A percentile compares a stretch with the other conserved stretches of the same genome.
Conservation (phyloP, 2,329 filamentous ascomycete species). For the Penicillium sclerotiorum region DNA sequence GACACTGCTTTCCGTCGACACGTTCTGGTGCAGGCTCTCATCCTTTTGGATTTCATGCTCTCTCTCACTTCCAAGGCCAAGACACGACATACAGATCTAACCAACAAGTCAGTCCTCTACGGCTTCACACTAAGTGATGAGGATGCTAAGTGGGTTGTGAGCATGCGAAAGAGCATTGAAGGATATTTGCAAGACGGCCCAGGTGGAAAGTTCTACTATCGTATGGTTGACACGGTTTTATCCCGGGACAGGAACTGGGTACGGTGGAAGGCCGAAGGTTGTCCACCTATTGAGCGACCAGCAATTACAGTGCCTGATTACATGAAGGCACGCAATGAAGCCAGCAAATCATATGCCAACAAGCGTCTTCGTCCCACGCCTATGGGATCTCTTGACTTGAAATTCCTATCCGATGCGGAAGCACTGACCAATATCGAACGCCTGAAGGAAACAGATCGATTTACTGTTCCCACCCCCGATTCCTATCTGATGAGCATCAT, state of each 20-base stretch:
- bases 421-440: constrained; percentile 65
- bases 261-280: constrained; percentile 95
- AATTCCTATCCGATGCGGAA: constrained; percentile 73
- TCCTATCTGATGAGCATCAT: constrained; percentile 73
- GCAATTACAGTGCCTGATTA: constrained; percentile 71
- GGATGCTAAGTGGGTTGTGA: constrained; percentile 82
- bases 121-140: constrained; percentile 77
- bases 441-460: constrained; percentile 67
- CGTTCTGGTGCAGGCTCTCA: constrained; percentile 91
- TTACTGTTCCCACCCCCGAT: constrained; percentile 68
- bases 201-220: constrained; percentile 90
- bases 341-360: constrained; percentile 67
- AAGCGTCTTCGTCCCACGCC: constrained; percentile 70
- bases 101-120: constrained; percentile 89
- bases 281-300: constrained; percentile 79
- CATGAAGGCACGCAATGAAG: constrained; percentile 66
- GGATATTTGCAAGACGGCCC: constrained; percentile 77
- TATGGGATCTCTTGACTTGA: constrained; percentile 73
- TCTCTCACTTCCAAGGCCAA: constrained; percentile 83
- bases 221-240: constrained; percentile 95
- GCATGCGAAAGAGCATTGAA: constrained; percentile 77
- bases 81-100: constrained; percentile 70
- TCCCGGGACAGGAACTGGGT: constrained; percentile 98
- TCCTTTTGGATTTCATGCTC: constrained; percentile 92
- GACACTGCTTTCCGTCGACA: constrained; percentile 93